Evolutionary conservation across 176 grass and related monocot species (phyloP).

Genomic region (Saccharum officinarum): DNA sequence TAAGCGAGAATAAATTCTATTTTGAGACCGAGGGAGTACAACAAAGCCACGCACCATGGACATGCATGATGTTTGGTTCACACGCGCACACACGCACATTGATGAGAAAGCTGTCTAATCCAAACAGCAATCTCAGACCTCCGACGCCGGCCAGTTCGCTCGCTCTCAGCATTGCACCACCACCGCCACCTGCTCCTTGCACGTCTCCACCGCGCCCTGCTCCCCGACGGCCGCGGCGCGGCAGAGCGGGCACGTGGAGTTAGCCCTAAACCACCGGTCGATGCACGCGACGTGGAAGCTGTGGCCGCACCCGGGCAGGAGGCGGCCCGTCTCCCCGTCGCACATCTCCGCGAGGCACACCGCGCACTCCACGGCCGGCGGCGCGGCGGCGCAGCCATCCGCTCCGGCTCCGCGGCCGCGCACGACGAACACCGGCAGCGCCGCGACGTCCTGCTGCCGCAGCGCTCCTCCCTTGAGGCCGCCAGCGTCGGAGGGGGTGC

Average conservation of each 20-base stretch:
- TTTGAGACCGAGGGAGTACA: too few relatives aligned
- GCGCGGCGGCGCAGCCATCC: neutral
- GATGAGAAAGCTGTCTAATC: too few relatives aligned
- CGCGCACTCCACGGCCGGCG: constrained; percentile 38
- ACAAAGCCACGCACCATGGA: too few relatives aligned
- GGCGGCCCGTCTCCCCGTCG: constrained; percentile 39
- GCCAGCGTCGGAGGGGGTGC: neutral
- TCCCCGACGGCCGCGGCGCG: constrained; percentile 25
- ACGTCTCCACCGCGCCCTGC: neutral
- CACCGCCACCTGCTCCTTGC: neutral
- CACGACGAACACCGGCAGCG: constrained; percentile 45
- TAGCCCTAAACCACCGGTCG: constrained; percentile 47
- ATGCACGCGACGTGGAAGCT: constrained; percentile 63
- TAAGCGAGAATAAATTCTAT: too few relatives aligned
- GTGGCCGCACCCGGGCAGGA: constrained; percentile 64
- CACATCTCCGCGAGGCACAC: constrained; percentile 59
- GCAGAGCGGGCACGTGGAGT: constrained; percentile 61
- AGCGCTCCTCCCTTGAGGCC: neutral
- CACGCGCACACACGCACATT: too few relatives aligned
- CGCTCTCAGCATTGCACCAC: constrained; percentile 20
- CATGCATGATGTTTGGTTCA: too few relatives aligned
- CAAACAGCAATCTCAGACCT: too few relatives aligned
- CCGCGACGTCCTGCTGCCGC: constrained; percentile 2
- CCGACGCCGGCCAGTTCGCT: too few relatives aligned
- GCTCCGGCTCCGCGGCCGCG: neutral